Evolutionary conservation across 768 basidiomycete species (phyloP).

Genomic region (Gyrodon lividus): DNA sequence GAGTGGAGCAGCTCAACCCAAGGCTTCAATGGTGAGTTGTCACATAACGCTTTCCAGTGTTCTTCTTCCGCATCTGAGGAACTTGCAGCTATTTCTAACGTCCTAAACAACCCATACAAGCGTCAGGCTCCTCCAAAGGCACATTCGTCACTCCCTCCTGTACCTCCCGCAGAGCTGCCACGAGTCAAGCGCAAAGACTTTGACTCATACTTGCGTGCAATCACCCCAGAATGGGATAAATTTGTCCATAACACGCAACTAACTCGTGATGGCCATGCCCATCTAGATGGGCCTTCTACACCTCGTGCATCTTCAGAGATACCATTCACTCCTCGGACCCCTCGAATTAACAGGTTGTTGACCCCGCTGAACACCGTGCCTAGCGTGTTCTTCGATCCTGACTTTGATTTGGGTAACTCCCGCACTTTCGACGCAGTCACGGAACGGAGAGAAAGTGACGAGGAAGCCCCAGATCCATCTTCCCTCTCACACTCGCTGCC

Average conservation of each 20-base stretch:
- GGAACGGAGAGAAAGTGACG: conserved; percentile 44
- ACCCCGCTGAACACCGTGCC: conserved; percentile 79
- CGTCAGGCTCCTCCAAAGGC: conserved; percentile 84
- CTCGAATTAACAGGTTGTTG: conserved; percentile 43
- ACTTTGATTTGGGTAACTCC: conserved; percentile 83
- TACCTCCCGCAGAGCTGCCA: conserved; percentile 71
- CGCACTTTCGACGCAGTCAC: conserved; percentile 76
- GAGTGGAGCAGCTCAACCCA: conserved; percentile 82
- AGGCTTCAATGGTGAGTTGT: conserved; percentile 80
- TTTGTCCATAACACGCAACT: conserved; percentile 50
- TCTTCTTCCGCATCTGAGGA: conserved; percentile 4
- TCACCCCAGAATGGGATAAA: conserved; percentile 75
- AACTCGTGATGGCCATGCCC: conserved; percentile 32
- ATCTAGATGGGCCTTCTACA: conserved; percentile 18
- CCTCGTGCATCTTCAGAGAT: conserved; percentile 4
- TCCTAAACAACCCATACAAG: conserved; percentile 88
- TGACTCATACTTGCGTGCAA: conserved; percentile 72
- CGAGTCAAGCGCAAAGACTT: conserved; percentile 83
- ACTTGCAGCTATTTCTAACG: conserved; percentile 84
- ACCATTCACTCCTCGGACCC: conserved; percentile 26
- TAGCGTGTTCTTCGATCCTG: conserved; percentile 70
- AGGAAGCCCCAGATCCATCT: conserved; percentile 51
- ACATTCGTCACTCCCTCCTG: conserved; percentile 73
- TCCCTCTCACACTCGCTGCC: conserved; percentile 67
- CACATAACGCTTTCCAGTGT: not conserved